Conservation (phyloP, 176 grass and related monocot genomes). For the Zea luxurians region DNA sequence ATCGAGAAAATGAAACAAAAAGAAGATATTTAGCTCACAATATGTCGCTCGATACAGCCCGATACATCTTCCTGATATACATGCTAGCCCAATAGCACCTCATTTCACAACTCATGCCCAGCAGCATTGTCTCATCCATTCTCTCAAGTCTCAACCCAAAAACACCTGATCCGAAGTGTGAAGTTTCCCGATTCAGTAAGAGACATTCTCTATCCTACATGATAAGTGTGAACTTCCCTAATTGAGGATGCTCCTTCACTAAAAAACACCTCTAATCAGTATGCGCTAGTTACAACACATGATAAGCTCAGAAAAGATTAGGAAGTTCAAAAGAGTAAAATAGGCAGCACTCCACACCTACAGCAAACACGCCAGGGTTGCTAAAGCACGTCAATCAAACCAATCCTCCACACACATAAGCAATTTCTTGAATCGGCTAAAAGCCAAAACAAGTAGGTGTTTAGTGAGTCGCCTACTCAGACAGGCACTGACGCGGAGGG, state of each 20-base stretch:
- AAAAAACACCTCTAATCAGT: too few species aligned
- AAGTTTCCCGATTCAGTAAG: neutral
- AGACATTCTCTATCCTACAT: neutral
- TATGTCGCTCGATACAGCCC: neutral
- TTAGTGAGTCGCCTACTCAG: neutral
- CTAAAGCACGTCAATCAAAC: neutral
- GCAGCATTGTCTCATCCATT: neutral
- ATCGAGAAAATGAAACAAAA: neutral
- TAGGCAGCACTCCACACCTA: neutral
- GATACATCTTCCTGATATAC: neutral
- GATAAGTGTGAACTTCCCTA: neutral
- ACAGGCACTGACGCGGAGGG: neutral
- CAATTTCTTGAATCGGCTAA: neutral
- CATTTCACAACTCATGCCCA: too few species aligned
- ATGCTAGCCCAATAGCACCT: too few species aligned
- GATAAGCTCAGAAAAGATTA: neutral
- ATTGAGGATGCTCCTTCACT: neutral
- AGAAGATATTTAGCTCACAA: neutral
- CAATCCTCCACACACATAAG: neutral
- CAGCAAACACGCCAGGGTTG: constrained; percentile 14
- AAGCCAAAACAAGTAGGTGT: neutral
- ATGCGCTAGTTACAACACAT: neutral
- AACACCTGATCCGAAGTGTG: neutral
- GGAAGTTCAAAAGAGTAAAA: neutral
- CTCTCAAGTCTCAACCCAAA: neutral